A percentile compares a stretch with the other conserved stretches of the same genome.
Evolutionary conservation across 495 filamentous ascomycete species (phyloP).

Genomic region (Aspergillus campestris): DNA sequence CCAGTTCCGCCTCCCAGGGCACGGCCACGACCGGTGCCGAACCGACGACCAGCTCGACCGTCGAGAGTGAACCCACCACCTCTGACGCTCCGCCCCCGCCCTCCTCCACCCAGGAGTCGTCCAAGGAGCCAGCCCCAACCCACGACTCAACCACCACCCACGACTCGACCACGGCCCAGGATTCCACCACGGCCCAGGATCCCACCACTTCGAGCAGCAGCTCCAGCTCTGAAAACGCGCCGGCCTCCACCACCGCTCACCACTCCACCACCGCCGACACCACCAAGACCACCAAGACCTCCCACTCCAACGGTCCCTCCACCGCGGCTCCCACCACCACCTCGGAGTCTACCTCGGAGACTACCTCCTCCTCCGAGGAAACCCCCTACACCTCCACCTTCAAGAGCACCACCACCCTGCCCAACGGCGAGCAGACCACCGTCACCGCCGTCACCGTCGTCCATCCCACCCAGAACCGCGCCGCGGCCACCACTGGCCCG

Average conservation of each 20-base stretch:
- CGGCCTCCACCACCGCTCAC: background rate
- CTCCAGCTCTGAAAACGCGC: constrained; percentile 1
- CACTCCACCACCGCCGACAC: background rate
- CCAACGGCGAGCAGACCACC: constrained; percentile 54
- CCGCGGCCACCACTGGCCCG: constrained; percentile 15
- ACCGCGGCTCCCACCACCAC: constrained; percentile 7
- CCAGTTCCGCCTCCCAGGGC: background rate
- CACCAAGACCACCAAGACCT: constrained; percentile 1
- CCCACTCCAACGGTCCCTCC: constrained; percentile 10
- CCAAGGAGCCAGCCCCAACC: constrained; percentile 3
- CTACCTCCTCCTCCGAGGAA: constrained; percentile 3
- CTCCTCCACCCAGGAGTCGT: background rate
- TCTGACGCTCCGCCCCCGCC: background rate
- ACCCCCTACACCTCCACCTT: constrained; percentile 23
- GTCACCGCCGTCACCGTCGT: constrained; percentile 42
- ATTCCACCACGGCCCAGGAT: background rate
- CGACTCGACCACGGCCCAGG: background rate
- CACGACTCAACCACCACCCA: constrained; percentile 5
- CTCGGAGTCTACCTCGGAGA: background rate
- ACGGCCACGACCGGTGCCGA: background rate
- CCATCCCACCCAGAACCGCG: constrained; percentile 21
- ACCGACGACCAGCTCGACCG: background rate
- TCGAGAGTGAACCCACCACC: no score
- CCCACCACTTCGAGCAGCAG: constrained; percentile 9
- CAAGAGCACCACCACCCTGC: constrained; percentile 53